Percentiles rank a stretch among this genome's conserved stretches.
Evolutionary conservation across 768 basidiomycete species (phyloP).

Genomic region (Serendipita sp.): DNA sequence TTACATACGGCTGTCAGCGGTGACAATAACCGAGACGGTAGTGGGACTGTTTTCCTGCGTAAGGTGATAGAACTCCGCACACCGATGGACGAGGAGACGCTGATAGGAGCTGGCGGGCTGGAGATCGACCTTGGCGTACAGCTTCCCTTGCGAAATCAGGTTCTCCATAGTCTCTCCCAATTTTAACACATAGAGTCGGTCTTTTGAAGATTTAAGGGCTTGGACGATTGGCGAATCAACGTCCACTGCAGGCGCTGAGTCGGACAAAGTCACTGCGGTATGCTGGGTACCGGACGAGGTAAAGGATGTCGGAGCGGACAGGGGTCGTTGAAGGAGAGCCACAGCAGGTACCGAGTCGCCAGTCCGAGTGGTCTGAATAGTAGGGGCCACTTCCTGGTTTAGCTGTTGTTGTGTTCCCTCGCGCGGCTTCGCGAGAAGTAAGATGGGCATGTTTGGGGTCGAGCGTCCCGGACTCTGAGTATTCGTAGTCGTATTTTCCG

Average conservation of each 20-base stretch:
- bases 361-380: neutral
- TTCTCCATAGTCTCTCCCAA: conserved; percentile 76
- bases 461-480: neutral
- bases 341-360: neutral
- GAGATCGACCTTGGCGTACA: conserved; percentile 38
- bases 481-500: neutral
- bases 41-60: conserved; percentile 47
- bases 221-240: conserved; percentile 70
- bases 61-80: conserved; percentile 67
- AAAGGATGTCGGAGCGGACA: conserved; percentile 1
- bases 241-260: conserved; percentile 21
- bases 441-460: neutral
- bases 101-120: conserved; percentile 65
- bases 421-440: neutral
- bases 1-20: conserved; percentile 60
- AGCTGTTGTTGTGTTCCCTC: neutral
- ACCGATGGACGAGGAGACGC: conserved; percentile 71
- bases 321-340: neutral
- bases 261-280: neutral
- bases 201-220: conserved; percentile 65
- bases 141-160: conserved; percentile 30
- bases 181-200: conserved; percentile 73
- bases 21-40: conserved; percentile 37
- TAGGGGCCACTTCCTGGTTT: neutral
- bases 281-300: neutral